Conservation (phyloP, 1,139 yeast species). For the Magnusiomyces paraingens region DNA sequence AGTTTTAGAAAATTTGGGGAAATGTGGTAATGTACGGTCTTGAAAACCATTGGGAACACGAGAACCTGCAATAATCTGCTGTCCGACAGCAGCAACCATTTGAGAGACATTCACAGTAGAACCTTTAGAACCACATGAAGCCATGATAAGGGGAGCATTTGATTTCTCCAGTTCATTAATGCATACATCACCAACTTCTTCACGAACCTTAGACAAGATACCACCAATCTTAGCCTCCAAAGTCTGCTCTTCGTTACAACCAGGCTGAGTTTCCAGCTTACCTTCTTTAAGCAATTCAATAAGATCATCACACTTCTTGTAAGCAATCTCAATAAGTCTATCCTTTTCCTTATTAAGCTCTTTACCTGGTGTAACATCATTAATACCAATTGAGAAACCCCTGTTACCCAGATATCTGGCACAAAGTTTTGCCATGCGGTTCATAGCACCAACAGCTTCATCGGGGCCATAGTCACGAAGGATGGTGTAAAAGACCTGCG, state of each 20-base stretch:
- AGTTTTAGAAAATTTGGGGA: constrained; percentile 89
- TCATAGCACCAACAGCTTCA: constrained; percentile 95
- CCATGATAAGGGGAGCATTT: constrained; percentile 97
- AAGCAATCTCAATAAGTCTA: constrained; percentile 84
- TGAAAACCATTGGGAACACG: constrained; percentile 99
- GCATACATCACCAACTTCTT: constrained; percentile 98
- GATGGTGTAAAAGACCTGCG: constrained; percentile 91
- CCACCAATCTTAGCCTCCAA: constrained; percentile 98
- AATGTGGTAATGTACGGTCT: constrained; percentile 96
- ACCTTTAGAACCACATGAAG: constrained; percentile 98
- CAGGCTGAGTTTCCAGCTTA: constrained; percentile 95
- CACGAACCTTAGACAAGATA: constrained; percentile 90
- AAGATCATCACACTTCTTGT: constrained; percentile 84
- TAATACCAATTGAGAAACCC: constrained; percentile 96
- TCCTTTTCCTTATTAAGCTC: constrained; percentile 76
- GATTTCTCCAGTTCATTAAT: constrained; percentile 81
- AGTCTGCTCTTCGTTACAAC: constrained; percentile 98
- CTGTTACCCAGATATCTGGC: constrained; percentile 91
- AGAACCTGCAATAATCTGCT: constrained; percentile 95
- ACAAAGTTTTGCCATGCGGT: constrained; percentile 96
- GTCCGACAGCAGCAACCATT: constrained; percentile 99
- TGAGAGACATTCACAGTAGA: constrained; percentile 96
- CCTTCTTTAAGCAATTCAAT: constrained; percentile 77
- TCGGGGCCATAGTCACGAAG: constrained; percentile 91
- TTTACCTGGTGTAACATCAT: constrained; percentile 91